Conservation (phyloP, 768 basidiomycete genomes). For the Suillus cothurnatus region DNA sequence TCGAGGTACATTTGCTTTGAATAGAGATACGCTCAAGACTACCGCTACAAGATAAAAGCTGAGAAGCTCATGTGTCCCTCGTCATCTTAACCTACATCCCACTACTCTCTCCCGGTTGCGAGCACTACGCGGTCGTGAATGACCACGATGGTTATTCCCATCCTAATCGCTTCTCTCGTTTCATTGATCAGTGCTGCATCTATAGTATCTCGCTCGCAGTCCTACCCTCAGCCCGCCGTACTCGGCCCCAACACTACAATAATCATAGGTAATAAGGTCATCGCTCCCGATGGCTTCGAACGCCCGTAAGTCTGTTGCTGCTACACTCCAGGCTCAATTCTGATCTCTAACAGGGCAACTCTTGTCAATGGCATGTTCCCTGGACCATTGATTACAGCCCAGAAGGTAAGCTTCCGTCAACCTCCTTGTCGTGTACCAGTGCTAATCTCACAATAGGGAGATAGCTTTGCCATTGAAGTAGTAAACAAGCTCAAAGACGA, state of each 20-base stretch:
- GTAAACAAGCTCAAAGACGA: conserved; percentile 44
- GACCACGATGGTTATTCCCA: too few species aligned
- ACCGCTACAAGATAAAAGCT: too few species aligned
- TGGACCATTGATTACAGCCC: conserved; percentile 43
- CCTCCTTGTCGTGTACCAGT: not conserved
- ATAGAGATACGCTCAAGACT: too few species aligned
- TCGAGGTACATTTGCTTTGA: too few species aligned
- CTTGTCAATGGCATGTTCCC: conserved; percentile 47
- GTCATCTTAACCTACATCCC: too few species aligned
- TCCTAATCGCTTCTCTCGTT: too few species aligned
- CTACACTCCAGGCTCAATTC: too few species aligned
- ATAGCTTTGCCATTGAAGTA: conserved; percentile 46
- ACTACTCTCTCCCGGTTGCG: too few species aligned
- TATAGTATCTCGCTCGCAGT: conserved; percentile 19
- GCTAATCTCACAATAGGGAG: conserved; percentile 31
- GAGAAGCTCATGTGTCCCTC: too few species aligned
- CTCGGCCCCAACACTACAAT: conserved; percentile 27
- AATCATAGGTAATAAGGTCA: conserved; percentile 38
- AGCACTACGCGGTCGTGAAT: too few species aligned
- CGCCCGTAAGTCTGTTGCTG: conserved; percentile 36
- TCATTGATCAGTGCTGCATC: too few species aligned
- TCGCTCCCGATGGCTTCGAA: conserved; percentile 50
- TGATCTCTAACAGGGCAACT: conserved; percentile 37
- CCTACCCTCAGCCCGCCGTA: conserved; percentile 10
- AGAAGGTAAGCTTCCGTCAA: conserved; percentile 31